Conservation (phyloP, 2,329 filamentous ascomycete species). For the Neonectria hederae region DNA sequence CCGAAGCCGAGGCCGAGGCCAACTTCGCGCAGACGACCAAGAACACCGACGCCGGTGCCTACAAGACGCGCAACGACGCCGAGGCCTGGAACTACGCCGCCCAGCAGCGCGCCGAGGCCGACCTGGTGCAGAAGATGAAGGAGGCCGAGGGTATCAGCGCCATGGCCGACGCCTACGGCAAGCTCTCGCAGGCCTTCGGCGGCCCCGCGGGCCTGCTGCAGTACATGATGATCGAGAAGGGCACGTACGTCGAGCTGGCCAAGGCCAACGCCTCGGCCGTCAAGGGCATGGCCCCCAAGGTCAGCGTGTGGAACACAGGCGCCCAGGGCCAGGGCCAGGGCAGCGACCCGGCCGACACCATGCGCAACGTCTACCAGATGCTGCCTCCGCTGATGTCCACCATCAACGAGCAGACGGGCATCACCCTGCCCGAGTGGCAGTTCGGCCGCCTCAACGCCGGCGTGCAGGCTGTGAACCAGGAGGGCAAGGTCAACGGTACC, state of each 20-base stretch:
- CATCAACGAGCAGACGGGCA: constrained; percentile 89
- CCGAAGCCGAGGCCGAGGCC: constrained; percentile 64
- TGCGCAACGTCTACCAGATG: constrained; percentile 86
- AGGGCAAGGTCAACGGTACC: constrained; percentile 38
- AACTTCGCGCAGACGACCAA: constrained; percentile 69
- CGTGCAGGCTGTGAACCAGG: constrained; percentile 45
- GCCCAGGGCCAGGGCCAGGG: constrained; percentile 53
- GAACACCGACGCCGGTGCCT: constrained; percentile 72
- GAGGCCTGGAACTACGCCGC: constrained; percentile 51
- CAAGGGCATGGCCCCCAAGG: constrained; percentile 84
- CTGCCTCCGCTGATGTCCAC: constrained; percentile 84
- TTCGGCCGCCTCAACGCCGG: constrained; percentile 59
- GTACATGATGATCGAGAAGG: constrained; percentile 88
- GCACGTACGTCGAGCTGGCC: constrained; percentile 80
- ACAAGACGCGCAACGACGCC: constrained; percentile 59
- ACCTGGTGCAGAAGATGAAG: constrained; percentile 69
- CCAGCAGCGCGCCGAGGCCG: constrained; percentile 66
- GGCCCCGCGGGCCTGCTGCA: constrained; percentile 81
- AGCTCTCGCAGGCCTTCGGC: constrained; percentile 76
- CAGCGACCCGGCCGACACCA: constrained; percentile 64
- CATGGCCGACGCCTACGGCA: constrained; percentile 83
- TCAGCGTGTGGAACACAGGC: constrained; percentile 89
- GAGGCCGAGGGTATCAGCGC: constrained; percentile 81
- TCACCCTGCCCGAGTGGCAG: constrained; percentile 81
- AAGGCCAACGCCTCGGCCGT: constrained; percentile 81